Base-by-base conservation (phyloP, 1,139 yeast species). In the Pichia sp. region DNA sequence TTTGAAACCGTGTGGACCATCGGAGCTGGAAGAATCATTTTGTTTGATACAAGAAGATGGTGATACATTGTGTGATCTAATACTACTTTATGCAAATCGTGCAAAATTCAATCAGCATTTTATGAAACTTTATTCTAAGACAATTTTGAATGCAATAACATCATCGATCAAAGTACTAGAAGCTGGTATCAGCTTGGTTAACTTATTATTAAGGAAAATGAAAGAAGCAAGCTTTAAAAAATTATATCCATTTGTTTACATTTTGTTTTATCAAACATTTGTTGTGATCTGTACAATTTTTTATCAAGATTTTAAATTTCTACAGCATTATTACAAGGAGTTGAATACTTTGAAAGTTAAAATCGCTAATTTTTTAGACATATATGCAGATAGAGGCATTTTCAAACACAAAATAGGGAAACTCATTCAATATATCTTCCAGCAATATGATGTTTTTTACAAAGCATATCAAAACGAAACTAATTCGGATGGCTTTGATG, bases 61-160 rank as follows among this genome's bases (percentile, higher is more conserved):
- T 43, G 76, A 73, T 53, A 65, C 77, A 3, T 58, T 76, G 46
- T 66, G 70, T 50, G 83, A 79, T 62, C 67, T 77, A 55, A 73
- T 76, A 44, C 63, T 74, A 19, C 65, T 78, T 28, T 72, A 77
- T 59, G 74, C 77, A 52, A 77, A 77, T 57, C 67, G 77, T 50
- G 79, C 81, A 33, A 79, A 56, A n/a, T 67, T 78, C 49, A 75
- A 76, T 56, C 81, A 77, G 58, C 81, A 80, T 27, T 78, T 78
- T 57, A 68, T 77, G 60, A 44, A 44, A 18, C 3, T 44, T 4
- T 44, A 31, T 19, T 38, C 45, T 0, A 30, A 30, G 16, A 16
- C 45, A 14, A 18, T 31, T 14, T 10, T 22, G 11, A 30, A 44
- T 30, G 34, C 36, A n/a, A 5, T 44, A 44, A 5, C 16, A n/a